Evolutionary conservation across 2,329 filamentous ascomycete genomes (phyloP).

Genomic region (Colletotrichum sublineola): DNA sequence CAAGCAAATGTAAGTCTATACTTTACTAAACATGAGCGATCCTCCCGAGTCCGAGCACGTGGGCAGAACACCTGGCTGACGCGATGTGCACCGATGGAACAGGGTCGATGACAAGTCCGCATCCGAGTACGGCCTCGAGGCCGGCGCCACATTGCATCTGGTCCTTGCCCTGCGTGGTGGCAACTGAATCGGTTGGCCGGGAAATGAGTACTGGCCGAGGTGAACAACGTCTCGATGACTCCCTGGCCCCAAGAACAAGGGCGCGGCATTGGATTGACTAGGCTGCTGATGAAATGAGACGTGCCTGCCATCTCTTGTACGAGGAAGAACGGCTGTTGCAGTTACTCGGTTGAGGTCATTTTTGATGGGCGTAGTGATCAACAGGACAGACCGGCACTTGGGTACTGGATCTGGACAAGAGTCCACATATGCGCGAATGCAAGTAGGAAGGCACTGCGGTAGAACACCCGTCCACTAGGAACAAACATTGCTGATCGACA

Average conservation of each 20-base stretch:
- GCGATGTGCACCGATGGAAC: conserved; percentile 19
- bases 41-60: background rate
- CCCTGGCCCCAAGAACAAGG: background rate
- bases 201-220: background rate
- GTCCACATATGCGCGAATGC: background rate
- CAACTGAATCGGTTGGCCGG: conserved; percentile 16
- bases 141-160: conserved; percentile 93
- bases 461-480: background rate
- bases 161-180: conserved; percentile 95
- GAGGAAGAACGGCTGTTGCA: background rate
- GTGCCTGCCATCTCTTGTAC: background rate
- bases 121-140: conserved; percentile 88
- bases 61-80: conserved; percentile 6
- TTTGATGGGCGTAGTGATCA: background rate
- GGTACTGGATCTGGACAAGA: background rate
- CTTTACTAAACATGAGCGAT: background rate
- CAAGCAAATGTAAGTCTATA: conserved; percentile 85
- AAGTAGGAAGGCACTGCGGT: background rate
- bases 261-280: no score
- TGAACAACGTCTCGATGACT: background rate
- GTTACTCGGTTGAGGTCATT: background rate
- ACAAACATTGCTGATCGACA: background rate
- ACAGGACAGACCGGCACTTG: background rate
- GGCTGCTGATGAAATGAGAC: background rate
- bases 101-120: conserved; percentile 98